These are phyloP conservation scores for Juglanconis juglandina DNA, from an alignment of 2,329 filamentous ascomycete genomes.

Conservation along the genomic window DNA sequence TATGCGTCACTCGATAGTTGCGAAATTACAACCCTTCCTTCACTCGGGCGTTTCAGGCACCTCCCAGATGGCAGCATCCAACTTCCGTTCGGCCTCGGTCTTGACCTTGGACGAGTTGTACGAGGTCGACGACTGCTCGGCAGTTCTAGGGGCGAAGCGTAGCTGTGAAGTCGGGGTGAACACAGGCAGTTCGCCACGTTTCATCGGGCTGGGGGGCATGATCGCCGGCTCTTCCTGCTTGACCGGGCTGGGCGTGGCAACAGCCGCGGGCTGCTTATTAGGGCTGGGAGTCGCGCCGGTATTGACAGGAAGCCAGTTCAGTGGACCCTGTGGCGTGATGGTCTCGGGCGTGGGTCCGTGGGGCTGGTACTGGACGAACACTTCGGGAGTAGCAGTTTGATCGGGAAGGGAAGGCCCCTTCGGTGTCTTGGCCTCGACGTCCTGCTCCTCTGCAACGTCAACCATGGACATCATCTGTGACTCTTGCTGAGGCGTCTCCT, in stretches of 20 bases:
- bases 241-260: background rate
- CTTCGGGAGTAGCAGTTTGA: slow-evolving; percentile 28
- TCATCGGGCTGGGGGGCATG: slow-evolving; percentile 29
- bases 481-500: background rate
- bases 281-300: slow-evolving; percentile 30
- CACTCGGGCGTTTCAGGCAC: slow-evolving; percentile 33
- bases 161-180: slow-evolving; percentile 44
- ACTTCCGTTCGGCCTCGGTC: slow-evolving; percentile 11
- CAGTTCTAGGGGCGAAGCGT: slow-evolving; percentile 39
- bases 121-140: background rate
- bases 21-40: background rate
- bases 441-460: background rate
- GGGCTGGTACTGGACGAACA: slow-evolving; percentile 55
- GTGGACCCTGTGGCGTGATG: slow-evolving; percentile 34
- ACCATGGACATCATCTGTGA: background rate
- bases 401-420: slow-evolving; percentile 3
- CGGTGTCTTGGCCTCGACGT: background rate
- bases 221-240: background rate
- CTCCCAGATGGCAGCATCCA: slow-evolving; percentile 28
- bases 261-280: background rate
- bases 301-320: slow-evolving; percentile 53
- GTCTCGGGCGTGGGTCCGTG: slow-evolving; percentile 45
- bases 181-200: slow-evolving; percentile 34
- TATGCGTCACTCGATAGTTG: background rate
- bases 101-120: slow-evolving; percentile 3